Percentiles rank a stretch among this genome's conserved stretches.
phyloP scores from a whole-genome alignment of 139 green algal genomes.

The Protoeuglena noctilucae region DNA sequence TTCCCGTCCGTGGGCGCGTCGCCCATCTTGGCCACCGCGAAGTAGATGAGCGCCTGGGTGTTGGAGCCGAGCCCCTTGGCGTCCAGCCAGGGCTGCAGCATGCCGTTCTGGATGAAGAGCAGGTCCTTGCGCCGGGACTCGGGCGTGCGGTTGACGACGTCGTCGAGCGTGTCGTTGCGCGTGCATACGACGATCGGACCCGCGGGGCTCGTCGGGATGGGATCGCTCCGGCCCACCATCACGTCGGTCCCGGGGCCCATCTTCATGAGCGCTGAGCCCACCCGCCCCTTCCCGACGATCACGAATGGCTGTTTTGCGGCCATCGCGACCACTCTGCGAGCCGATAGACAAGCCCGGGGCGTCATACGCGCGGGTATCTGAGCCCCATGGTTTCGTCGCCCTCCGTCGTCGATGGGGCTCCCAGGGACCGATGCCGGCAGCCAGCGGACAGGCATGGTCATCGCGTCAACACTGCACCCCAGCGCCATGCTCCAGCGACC shows the following conservation, averaged over 20 bases:
- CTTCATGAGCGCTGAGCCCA: slow-evolving; percentile 55
- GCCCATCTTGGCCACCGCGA: slow-evolving; percentile 88
- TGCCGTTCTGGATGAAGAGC: slow-evolving; percentile 98
- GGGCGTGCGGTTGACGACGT: slow-evolving; percentile 50
- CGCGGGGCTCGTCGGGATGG: slow-evolving; percentile 13
- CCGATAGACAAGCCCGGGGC: no score
- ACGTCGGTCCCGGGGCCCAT: slow-evolving; percentile 57
- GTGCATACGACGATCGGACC: slow-evolving; percentile 32
- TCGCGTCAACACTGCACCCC: no score
- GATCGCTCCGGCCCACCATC: slow-evolving; percentile 40
- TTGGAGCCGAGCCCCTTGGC: slow-evolving; percentile 52
- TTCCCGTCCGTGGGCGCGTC: slow-evolving; percentile 76
- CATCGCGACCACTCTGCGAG: no score
- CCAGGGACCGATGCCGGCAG: no score
- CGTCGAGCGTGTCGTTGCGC: slow-evolving; percentile 66
- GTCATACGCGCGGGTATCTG: no score
- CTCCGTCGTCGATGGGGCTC: no score
- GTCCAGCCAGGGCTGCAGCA: slow-evolving; percentile 90
- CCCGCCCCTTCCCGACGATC: slow-evolving; percentile 61
- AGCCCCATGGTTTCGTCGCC: no score
- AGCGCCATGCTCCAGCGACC: no score
- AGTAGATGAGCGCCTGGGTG: slow-evolving; percentile 94
- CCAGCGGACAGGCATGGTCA: no score
- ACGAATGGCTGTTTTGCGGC: slow-evolving; percentile 34
- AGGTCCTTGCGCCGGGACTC: slow-evolving; percentile 57